Evolutionary conservation across 1,284 basidiomycete species (phyloP), one percentile per base, ranked within the genome.

Genomic region (Boletus albobrunnescens): DNA sequence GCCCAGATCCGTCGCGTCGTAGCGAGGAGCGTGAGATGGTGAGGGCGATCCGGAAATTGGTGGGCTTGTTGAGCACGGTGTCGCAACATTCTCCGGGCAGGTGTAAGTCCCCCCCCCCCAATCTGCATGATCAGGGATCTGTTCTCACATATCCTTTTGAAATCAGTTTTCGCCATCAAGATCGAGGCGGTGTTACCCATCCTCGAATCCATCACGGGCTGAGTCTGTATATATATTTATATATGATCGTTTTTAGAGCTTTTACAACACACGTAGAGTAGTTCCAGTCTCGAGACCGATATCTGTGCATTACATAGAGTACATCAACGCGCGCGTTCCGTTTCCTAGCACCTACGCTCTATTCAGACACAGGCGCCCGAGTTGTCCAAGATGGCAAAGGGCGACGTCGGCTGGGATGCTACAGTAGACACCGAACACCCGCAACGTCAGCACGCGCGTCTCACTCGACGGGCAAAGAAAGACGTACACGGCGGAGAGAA

Each of bases 381-480:
- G 17, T 37, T 59, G 16, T 64, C 59, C 37, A 61, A 26, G 14
- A 65, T 51, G 16, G 63, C 52, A 36, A 64, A 65, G 1, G 61
- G 63, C 6, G 63, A 65, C 2, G 54, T 48, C 0, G 57, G 32
- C 24, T 57, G 63, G 7, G 60, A 55, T 28, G 59, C 59, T 65
- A 45, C n/a, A n/a, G n/a, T n/a, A n/a, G n/a, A 24, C 19, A 22
- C 20, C 1, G 19, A n/a, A n/a, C n/a, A 19, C 22, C 37, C 14
- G 4, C 33, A 4, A 17, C 5, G 40, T 64, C 43, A 53, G 46
- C n/a, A 4, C 28, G 3, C 1, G 1, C 1, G 3, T 28, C 3
- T 14, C 16, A 2, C 13, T 4, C 22, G 4, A 22, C 22, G 19
- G 11, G 14, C 7, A 3, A 3, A 3, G 19, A 8, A 12, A 36